Evolutionary conservation across 768 basidiomycete genomes (phyloP).

Genomic region (Amanita pallidorosea): DNA sequence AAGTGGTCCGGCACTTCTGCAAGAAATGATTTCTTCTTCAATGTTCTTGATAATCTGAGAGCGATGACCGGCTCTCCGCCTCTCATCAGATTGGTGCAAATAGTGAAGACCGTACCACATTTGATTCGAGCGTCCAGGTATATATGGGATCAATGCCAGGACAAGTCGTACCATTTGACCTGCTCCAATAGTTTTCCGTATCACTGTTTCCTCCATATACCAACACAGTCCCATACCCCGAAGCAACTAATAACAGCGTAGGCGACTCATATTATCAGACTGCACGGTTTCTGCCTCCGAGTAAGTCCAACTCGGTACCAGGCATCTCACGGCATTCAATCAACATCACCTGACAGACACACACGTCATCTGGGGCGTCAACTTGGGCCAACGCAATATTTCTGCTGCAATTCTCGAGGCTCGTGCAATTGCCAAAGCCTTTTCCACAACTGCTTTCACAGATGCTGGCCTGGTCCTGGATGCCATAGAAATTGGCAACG

Average conservation of each 20-base stretch:
- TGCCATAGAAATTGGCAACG: constrained; percentile 54
- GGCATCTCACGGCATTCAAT: background rate
- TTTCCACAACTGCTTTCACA: constrained; percentile 27
- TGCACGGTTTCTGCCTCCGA: constrained; percentile 38
- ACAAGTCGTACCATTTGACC: background rate
- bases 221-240: constrained; percentile 49
- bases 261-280: constrained; percentile 47
- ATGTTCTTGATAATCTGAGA: constrained; percentile 46
- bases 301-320: constrained; percentile 17
- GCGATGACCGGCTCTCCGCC: constrained; percentile 40
- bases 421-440: constrained; percentile 36
- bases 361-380: constrained; percentile 57
- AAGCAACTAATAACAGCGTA: constrained; percentile 49
- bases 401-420: constrained; percentile 39
- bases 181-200: constrained; percentile 28
- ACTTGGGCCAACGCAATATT: constrained; percentile 44
- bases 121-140: constrained; percentile 36
- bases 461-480: constrained; percentile 36
- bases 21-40: constrained; percentile 50
- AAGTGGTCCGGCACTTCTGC: constrained; percentile 51
- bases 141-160: constrained; percentile 1
- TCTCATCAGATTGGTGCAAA: constrained; percentile 48
- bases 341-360: constrained; percentile 27
- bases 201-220: constrained; percentile 38
- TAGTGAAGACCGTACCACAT: constrained; percentile 48